A percentile compares a stretch with the other conserved stretches of the same genome.
These are phyloP conservation scores for Zymoseptoria passerinii DNA, from an alignment of 2,329 filamentous ascomycete genomes.

Conservation along the genomic window DNA sequence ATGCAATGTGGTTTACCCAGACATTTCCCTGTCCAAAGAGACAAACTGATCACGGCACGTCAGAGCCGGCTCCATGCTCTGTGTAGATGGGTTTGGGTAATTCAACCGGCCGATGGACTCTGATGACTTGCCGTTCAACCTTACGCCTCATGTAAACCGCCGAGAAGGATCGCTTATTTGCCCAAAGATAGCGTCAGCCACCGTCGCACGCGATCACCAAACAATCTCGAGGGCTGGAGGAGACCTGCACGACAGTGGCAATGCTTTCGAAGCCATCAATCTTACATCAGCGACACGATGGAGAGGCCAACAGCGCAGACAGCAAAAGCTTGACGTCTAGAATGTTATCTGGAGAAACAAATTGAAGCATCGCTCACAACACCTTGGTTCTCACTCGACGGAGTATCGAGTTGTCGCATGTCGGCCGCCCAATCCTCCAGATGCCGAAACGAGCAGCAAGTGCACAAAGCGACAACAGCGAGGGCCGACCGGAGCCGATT, in stretches of 20 bases:
- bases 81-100: not conserved
- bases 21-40: not conserved
- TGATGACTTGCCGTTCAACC: not conserved
- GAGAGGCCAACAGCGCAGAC: not conserved
- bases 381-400: not conserved
- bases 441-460: slow-evolving; percentile 14
- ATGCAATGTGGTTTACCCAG: not conserved
- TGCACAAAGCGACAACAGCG: slow-evolving; percentile 13
- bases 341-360: not conserved
- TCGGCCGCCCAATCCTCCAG: not conserved
- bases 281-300: not conserved
- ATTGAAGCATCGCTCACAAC: not conserved
- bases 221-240: slow-evolving; percentile 6
- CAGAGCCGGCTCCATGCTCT: not conserved
- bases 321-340: not conserved
- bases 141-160: not conserved
- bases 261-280: not conserved
- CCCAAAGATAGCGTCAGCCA: slow-evolving; percentile 4
- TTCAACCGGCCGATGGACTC: not conserved
- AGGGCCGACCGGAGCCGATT: slow-evolving; percentile 22
- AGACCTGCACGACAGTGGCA: slow-evolving; percentile 1
- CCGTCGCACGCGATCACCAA: slow-evolving; percentile 3
- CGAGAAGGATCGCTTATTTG: not conserved
- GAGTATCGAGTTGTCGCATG: not conserved
- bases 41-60: not conserved